Conservation (phyloP, 192 early-diverging fungal species). For the Gamsiella multidivaricata region DNA sequence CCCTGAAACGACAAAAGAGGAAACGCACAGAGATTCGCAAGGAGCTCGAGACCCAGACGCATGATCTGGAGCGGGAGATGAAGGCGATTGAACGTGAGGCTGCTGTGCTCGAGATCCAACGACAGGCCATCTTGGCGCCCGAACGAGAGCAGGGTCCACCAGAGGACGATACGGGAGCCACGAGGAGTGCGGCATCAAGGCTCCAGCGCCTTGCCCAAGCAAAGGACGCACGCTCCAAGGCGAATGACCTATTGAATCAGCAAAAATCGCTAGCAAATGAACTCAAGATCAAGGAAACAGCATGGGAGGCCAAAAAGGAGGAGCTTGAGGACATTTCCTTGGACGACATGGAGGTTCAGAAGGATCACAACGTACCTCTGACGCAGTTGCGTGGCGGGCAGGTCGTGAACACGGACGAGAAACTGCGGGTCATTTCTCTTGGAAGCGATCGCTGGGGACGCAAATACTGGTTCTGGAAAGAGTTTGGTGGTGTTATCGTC, state of each 20-base stretch:
- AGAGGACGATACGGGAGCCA: constrained; percentile 8
- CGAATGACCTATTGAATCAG: constrained; percentile 27
- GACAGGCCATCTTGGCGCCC: constrained; percentile 28
- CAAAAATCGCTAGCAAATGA: constrained; percentile 33
- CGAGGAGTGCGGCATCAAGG: constrained; percentile 17
- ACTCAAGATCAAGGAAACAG: constrained; percentile 31
- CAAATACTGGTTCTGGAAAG: constrained; percentile 52
- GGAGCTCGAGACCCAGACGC: constrained; percentile 27
- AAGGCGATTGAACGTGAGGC: constrained; percentile 37
- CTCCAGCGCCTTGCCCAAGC: constrained; percentile 33
- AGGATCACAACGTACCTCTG: constrained; percentile 41
- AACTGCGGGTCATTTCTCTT: constrained; percentile 33
- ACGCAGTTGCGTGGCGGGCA: constrained; percentile 46
- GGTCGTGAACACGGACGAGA: constrained; percentile 36
- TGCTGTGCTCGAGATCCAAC: constrained; percentile 23
- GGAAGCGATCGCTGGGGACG: constrained; percentile 52
- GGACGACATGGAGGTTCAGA: constrained; percentile 41
- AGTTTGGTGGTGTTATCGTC: constrained; percentile 48
- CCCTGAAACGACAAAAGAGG: constrained; percentile 38
- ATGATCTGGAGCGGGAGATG: constrained; percentile 46
- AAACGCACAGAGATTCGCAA: constrained; percentile 39
- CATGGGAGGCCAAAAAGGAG: constrained; percentile 49
- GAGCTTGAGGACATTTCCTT: constrained; percentile 25
- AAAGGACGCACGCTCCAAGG: constrained; percentile 32
- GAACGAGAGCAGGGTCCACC: constrained; percentile 25